Percentiles rank a stretch among this genome's conserved stretches.
phyloP scores from a whole-genome alignment of 768 basidiomycete genomes.

The Auricularia cornea region DNA sequence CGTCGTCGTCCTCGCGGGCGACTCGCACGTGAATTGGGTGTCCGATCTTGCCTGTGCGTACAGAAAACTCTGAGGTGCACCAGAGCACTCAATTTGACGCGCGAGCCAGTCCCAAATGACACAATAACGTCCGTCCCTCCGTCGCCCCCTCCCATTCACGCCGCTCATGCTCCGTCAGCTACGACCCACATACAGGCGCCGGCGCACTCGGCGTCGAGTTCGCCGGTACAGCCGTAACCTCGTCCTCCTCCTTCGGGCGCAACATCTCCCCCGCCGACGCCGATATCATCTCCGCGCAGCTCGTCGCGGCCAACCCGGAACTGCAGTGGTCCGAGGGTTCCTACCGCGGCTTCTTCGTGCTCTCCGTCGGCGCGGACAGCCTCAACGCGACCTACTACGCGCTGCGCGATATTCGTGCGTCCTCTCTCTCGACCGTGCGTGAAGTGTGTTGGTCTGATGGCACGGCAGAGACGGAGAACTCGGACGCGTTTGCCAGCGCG shows the following conservation, averaged over 20 bases:
- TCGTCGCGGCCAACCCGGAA: constrained; percentile 37
- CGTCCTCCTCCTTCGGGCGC: constrained; percentile 37
- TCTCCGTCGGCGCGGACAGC: constrained; percentile 37
- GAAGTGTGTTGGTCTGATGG: not conserved
- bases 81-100: not conserved
- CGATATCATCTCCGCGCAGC: constrained; percentile 27
- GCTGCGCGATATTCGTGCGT: constrained; percentile 41
- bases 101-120: constrained; percentile 37
- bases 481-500: constrained; percentile 38
- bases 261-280: constrained; percentile 31
- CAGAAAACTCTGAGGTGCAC: not conserved
- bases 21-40: constrained; percentile 56
- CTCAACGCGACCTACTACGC: constrained; percentile 48
- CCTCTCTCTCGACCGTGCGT: constrained; percentile 2
- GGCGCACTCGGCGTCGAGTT: constrained; percentile 54
- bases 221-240: constrained; percentile 53
- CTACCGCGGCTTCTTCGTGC: constrained; percentile 51
- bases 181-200: constrained; percentile 38
- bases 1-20: constrained; percentile 50
- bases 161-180: constrained; percentile 23
- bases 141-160: too few species aligned
- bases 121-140: constrained; percentile 32
- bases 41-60: constrained; percentile 46
- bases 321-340: constrained; percentile 56
- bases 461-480: constrained; percentile 31